These are phyloP conservation scores for Pseudogymnoascus sp. DNA, from an alignment of 2,329 filamentous ascomycete species.

Conservation along the genomic window DNA sequence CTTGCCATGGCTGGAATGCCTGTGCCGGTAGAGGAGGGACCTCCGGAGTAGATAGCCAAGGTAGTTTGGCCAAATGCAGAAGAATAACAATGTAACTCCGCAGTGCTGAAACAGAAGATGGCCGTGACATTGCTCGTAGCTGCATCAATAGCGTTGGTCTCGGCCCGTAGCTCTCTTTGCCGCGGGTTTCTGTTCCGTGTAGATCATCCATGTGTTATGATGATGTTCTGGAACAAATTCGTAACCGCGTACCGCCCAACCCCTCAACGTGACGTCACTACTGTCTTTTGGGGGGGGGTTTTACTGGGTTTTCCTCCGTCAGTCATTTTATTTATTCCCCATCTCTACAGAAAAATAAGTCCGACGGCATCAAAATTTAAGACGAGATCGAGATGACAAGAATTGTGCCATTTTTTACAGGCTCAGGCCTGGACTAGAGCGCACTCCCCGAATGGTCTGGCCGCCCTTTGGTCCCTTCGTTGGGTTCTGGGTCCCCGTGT, in stretches of 20 bases:
- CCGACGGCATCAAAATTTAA: not conserved
- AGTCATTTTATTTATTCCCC: not conserved
- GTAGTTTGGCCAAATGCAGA: not conserved
- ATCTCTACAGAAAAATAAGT: not conserved
- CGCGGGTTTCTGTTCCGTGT: not conserved
- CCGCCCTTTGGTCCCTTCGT: not conserved
- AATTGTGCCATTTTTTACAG: not conserved
- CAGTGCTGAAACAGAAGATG: not conserved
- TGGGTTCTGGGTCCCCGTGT: not conserved
- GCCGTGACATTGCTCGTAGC: not conserved
- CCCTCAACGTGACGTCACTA: not conserved
- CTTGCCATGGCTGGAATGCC: slow-evolving; percentile 4
- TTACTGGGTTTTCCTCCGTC: not conserved
- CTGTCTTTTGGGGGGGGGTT: not conserved
- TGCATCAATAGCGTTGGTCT: not conserved
- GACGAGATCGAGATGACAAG: not conserved
- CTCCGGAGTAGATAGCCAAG: slow-evolving; percentile 3
- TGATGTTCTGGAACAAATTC: not conserved
- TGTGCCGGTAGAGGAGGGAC: not conserved
- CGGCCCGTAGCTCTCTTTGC: not conserved
- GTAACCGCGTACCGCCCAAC: not conserved
- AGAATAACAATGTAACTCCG: not conserved
- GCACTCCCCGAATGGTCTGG: not conserved
- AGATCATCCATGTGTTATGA: not conserved
- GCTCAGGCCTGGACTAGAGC: not conserved